Percentiles rank a stretch among this genome's conserved stretches.
Evolutionary conservation across 805 yeast species (phyloP).

Genomic region (Saturnispora halmiae): DNA sequence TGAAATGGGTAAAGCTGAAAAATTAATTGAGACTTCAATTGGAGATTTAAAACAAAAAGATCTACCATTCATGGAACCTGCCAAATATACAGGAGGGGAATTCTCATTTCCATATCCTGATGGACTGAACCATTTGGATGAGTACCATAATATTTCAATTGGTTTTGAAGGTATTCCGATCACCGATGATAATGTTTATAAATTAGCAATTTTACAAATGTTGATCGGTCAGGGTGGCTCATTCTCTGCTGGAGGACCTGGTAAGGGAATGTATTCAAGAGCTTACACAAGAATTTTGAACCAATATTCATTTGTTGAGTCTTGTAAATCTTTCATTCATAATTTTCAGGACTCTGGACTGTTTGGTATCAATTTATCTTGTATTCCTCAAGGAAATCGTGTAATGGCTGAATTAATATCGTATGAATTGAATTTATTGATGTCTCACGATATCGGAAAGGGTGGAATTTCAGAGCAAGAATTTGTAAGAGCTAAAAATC

Average conservation of each 20-base stretch:
- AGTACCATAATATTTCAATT: conserved; percentile 74
- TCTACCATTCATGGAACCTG: conserved; percentile 24
- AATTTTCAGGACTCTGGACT: conserved; percentile 85
- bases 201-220: conserved; percentile 82
- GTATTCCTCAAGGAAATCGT: conserved; percentile 79
- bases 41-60: conserved; percentile 44
- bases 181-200: conserved; percentile 78
- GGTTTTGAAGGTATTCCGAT: conserved; percentile 86
- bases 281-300: conserved; percentile 86
- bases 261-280: conserved; percentile 96
- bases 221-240: conserved; percentile 96
- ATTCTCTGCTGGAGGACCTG: conserved; percentile 98
- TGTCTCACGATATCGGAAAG: conserved; percentile 39
- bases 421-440: conserved; percentile 41
- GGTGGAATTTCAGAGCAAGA: conserved; percentile 63
- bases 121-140: conserved; percentile 61
- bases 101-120: conserved; percentile 42
- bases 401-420: conserved; percentile 74
- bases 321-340: conserved; percentile 81
- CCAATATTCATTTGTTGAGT: conserved; percentile 84
- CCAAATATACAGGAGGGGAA: conserved; percentile 55
- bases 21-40: conserved; percentile 51
- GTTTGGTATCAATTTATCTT: conserved; percentile 79
- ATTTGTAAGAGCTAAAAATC: conserved; percentile 85
- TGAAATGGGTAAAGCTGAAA: conserved; percentile 56